Conservation (phyloP, 768 basidiomycete genomes). For the Psilocybe cubensis region DNA sequence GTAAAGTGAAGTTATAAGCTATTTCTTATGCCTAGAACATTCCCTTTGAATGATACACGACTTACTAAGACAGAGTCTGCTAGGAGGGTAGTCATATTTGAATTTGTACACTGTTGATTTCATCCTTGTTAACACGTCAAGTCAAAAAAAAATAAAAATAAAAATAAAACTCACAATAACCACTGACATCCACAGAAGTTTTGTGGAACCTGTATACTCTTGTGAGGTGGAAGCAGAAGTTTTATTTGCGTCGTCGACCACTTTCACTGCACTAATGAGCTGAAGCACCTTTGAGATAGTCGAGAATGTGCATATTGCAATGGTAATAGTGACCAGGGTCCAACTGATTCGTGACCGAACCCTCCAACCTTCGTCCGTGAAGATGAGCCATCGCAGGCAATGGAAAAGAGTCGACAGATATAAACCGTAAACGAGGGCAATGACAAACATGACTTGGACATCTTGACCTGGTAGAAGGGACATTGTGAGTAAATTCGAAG, state of each 20-base stretch:
- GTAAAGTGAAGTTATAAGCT: neutral
- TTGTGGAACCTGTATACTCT: neutral
- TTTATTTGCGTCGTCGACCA: neutral
- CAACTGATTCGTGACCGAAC: slow-evolving; percentile 5
- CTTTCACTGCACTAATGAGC: neutral
- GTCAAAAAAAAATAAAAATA: neutral
- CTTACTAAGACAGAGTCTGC: slow-evolving; percentile 17
- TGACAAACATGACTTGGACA: slow-evolving; percentile 1
- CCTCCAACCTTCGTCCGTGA: slow-evolving; percentile 15
- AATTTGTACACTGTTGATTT: slow-evolving; percentile 5
- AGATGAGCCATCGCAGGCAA: slow-evolving; percentile 14
- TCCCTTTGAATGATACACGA: neutral
- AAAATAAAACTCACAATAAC: neutral
- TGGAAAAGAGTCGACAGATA: slow-evolving; percentile 9
- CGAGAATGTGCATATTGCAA: neutral
- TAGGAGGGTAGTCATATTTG: slow-evolving; percentile 8
- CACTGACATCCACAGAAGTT: neutral
- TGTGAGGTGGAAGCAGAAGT: neutral
- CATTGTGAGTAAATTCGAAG: neutral
- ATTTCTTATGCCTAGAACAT: no score
- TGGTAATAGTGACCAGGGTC: slow-evolving; percentile 5
- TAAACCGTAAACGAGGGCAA: slow-evolving; percentile 2
- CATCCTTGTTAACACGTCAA: neutral
- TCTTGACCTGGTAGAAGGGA: neutral
- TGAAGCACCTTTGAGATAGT: neutral